Conservation (phyloP, 345 rosid species). For the Streptanthus diversifolius region DNA sequence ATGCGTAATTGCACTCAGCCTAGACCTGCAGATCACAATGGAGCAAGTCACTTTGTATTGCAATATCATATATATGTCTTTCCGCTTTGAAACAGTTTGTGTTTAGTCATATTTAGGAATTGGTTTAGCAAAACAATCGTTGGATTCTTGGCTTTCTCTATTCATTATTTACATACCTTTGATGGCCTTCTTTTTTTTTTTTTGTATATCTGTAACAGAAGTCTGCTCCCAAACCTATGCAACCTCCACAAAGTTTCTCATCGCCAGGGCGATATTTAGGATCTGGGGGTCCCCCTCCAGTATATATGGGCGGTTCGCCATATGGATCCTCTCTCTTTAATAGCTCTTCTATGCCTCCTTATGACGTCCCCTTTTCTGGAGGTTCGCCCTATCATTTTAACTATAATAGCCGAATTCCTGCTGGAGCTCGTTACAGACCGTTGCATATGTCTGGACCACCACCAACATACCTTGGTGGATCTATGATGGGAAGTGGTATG, state of each 20-base stretch:
- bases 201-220: slow-evolving; percentile 49
- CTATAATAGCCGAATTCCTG: slow-evolving; percentile 66
- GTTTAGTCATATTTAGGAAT: not conserved
- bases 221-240: slow-evolving; percentile 73
- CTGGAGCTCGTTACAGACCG: slow-evolving; percentile 83
- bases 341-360: slow-evolving; percentile 80
- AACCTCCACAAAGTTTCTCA: slow-evolving; percentile 57
- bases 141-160: slow-evolving; percentile 21
- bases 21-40: slow-evolving; percentile 86
- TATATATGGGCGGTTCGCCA: slow-evolving; percentile 87
- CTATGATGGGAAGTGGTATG: slow-evolving; percentile 83
- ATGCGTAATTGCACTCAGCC: slow-evolving; percentile 99
- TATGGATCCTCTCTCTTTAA: slow-evolving; percentile 82
- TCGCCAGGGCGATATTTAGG: slow-evolving; percentile 77
- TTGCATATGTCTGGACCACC: slow-evolving; percentile 78
- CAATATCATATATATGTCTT: not conserved
- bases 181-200: not conserved
- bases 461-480: slow-evolving; percentile 76
- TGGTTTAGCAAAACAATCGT: not conserved
- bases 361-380: slow-evolving; percentile 83
- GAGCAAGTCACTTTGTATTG: slow-evolving; percentile 38
- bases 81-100: slow-evolving; percentile 1
- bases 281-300: slow-evolving; percentile 70
- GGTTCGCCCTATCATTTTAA: slow-evolving; percentile 89
- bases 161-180: not conserved